phyloP scores from a whole-genome alignment of 305 asterid species.

The Ilex paraguariensis region DNA sequence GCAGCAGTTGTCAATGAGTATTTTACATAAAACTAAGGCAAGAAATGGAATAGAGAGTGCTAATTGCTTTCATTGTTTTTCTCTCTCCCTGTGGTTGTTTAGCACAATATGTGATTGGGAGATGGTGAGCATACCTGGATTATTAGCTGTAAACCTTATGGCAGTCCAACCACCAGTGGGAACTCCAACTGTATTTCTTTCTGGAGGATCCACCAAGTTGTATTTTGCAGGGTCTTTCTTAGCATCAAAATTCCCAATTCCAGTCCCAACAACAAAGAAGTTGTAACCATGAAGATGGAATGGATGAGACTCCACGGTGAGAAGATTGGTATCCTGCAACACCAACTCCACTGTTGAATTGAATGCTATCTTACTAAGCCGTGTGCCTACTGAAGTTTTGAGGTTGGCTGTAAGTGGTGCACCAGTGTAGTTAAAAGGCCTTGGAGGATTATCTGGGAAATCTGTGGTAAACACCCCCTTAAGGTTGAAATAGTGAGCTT shows the following conservation, averaged over 20 bases:
- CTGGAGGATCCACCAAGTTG: background rate
- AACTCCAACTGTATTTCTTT: background rate
- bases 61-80: no score
- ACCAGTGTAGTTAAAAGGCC: conserved; percentile 48
- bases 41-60: background rate
- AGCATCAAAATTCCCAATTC: background rate
- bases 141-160: background rate
- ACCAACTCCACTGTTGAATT: background rate
- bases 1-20: background rate
- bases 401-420: conserved; percentile 50
- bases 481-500: conserved; percentile 5
- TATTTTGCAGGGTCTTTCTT: background rate
- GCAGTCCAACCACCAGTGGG: background rate
- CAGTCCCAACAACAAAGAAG: background rate
- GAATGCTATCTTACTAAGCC: conserved; percentile 40
- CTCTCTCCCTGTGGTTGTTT: no score
- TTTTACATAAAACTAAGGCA: no score
- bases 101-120: no score
- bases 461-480: conserved; percentile 34
- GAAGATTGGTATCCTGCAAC: background rate
- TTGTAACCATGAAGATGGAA: background rate
- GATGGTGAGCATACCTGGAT: background rate
- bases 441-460: conserved; percentile 37
- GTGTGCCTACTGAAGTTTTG: conserved; percentile 22
- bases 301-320: background rate